Base-by-base conservation (phyloP, 345 rosid species). In the Firmiana major region DNA sequence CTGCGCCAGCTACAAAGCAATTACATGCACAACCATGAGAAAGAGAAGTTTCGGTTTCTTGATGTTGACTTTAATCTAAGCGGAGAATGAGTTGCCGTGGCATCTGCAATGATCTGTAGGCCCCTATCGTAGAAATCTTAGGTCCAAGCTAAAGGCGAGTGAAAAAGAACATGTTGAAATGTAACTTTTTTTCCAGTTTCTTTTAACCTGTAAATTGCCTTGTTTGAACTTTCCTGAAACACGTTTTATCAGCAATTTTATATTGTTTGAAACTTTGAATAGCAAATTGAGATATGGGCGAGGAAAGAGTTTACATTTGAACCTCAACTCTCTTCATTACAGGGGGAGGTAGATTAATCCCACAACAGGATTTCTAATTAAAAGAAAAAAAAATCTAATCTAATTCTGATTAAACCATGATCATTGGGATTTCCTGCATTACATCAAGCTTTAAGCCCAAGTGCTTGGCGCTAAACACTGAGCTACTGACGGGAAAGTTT, bases 1-100 rank as follows among this genome's bases (percentile, higher is more conserved):
- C 91, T 96, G n/a, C 92, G 53, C 31, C 60, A 54, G 58, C 49
- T 42, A 58, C n/a, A 28, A 75, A 70, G 17, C 13, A 70, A 49
- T 28, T 48, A 48, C 24, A 10, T 34, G 58, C 24, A 24, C 57
- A 26, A 46, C 3, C 24, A 45, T 15, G 73, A 15, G 15, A 24
- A 68, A 6, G 53, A 45, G 36, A 68, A 45, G 55, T 68, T 24
- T 45, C 3, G n/a, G 15, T 45, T 45, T 46, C 46, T 15, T 70
- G 40, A 49, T 9, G 43, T 16, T 51, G 55, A 51, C 59, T 31
- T 53, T 51, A 51, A 51, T 51, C 10, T 70, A 7, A 48, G 28
- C 1, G 26, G 60, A 63, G 45, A 53, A 16, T 40, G 58, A 53
- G 43, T 57, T 48, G 21, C 28, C 22, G 43, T 34, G 6, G 42